phyloP scores from a whole-genome alignment of 495 filamentous ascomycete species.

The Xylaria castorea region DNA sequence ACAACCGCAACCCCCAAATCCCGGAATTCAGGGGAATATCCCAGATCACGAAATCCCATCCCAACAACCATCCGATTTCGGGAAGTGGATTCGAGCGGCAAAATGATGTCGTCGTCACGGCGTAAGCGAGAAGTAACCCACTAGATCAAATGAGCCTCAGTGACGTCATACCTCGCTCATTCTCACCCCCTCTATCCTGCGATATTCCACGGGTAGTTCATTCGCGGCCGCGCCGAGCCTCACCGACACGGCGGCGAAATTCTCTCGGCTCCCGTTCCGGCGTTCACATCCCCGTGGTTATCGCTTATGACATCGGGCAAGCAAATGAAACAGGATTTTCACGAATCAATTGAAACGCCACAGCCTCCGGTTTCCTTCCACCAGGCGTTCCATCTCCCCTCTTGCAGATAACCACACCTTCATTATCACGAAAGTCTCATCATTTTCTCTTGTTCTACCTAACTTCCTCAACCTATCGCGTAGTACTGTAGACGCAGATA shows the following conservation, averaged over 20 bases:
- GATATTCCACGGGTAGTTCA: no score
- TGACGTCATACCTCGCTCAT: conserved; percentile 3
- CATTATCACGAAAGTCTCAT: no score
- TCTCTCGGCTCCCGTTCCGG: background rate
- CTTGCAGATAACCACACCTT: no score
- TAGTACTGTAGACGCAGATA: no score
- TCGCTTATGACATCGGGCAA: background rate
- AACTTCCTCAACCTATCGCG: no score
- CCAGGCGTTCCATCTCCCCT: no score
- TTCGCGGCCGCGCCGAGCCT: no score
- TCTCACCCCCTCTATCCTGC: background rate
- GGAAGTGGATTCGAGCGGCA: background rate
- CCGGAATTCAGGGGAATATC: background rate
- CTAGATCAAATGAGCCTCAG: background rate
- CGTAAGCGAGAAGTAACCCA: background rate
- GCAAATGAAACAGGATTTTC: background rate
- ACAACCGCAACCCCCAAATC: background rate
- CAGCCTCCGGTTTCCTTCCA: no score
- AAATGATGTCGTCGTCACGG: background rate
- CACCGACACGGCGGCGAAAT: conserved; percentile 8
- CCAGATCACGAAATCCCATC: background rate
- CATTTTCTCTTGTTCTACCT: no score
- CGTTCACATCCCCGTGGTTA: background rate
- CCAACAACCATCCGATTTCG: background rate
- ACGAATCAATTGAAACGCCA: no score